These are phyloP conservation scores for cucumber (Cucumis sativus) DNA, from an alignment of 306 rosid genomes.

Conservation along the genomic window DNA sequence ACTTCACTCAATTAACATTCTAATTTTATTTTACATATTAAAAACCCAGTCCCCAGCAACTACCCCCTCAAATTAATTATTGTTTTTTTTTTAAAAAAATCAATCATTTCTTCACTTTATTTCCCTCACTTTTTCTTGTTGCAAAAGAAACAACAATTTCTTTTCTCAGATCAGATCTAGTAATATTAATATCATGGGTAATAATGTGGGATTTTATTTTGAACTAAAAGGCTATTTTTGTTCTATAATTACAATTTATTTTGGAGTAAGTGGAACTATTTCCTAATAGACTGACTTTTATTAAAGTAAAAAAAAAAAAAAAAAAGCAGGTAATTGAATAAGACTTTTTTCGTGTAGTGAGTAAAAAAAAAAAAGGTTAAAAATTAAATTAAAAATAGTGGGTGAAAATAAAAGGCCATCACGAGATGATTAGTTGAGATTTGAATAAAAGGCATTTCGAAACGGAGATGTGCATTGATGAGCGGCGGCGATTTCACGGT, in stretches of 20 bases:
- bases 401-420: neutral
- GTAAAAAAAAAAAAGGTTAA: too few species aligned
- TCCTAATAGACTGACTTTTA: neutral
- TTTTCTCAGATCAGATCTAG: neutral
- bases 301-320: neutral
- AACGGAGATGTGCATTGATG: neutral
- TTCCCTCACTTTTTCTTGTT: neutral
- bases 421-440: neutral
- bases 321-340: neutral
- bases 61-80: neutral
- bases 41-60: slow-evolving; percentile 1
- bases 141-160: neutral
- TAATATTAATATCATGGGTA: too few species aligned
- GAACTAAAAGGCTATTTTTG: neutral
- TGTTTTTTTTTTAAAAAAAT: neutral
- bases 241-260: neutral
- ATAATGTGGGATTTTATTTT: too few species aligned
- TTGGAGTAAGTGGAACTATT: neutral
- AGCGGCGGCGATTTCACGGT: slow-evolving; percentile 1
- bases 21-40: neutral
- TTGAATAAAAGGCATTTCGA: neutral
- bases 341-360: too few species aligned
- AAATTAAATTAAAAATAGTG: neutral
- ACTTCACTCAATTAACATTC: neutral
- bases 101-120: neutral